Percentiles rank a stretch among this genome's conserved stretches.
phyloP scores from a whole-genome alignment of 345 rosid species.

The Cardiospermum halicacabum region DNA sequence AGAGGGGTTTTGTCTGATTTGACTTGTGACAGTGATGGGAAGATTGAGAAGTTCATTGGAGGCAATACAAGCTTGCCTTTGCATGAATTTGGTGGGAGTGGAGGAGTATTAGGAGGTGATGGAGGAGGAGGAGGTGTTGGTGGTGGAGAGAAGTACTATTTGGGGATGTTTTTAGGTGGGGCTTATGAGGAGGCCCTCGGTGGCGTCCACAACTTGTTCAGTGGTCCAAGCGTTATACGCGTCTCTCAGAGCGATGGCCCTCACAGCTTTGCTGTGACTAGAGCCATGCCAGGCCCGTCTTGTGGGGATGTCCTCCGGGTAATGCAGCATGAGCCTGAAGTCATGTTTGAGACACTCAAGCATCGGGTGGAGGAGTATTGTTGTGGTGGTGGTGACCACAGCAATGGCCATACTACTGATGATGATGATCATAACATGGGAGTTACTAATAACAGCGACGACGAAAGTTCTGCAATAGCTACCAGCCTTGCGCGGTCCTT shows the following conservation, averaged over 20 bases:
- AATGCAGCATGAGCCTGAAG: slow-evolving; percentile 96
- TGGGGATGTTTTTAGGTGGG: slow-evolving; percentile 99
- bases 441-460: background rate
- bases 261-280: slow-evolving; percentile 80
- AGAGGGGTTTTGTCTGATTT: slow-evolving; percentile 81
- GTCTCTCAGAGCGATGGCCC: slow-evolving; percentile 94
- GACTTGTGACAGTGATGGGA: slow-evolving; percentile 95
- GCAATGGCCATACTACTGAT: slow-evolving; percentile 21
- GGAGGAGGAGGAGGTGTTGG: slow-evolving; percentile 28
- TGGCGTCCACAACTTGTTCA: slow-evolving; percentile 90
- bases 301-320: slow-evolving; percentile 85
- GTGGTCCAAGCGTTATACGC: slow-evolving; percentile 86
- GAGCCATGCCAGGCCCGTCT: slow-evolving; percentile 80
- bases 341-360: slow-evolving; percentile 90
- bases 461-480: slow-evolving; percentile 35
- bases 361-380: slow-evolving; percentile 70
- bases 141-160: slow-evolving; percentile 40
- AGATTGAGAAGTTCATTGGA: slow-evolving; percentile 81
- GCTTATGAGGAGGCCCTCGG: slow-evolving; percentile 99
- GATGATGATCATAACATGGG: slow-evolving; percentile 27
- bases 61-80: slow-evolving; percentile 82
- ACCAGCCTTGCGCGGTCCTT: slow-evolving; percentile 61
- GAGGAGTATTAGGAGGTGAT: slow-evolving; percentile 28
- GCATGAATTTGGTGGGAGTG: slow-evolving; percentile 61
- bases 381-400: slow-evolving; percentile 22